Evolutionary conservation across 768 basidiomycete genomes (phyloP), one percentile per base, ranked within the genome.

Genomic region (Roridomyces roridus): DNA sequence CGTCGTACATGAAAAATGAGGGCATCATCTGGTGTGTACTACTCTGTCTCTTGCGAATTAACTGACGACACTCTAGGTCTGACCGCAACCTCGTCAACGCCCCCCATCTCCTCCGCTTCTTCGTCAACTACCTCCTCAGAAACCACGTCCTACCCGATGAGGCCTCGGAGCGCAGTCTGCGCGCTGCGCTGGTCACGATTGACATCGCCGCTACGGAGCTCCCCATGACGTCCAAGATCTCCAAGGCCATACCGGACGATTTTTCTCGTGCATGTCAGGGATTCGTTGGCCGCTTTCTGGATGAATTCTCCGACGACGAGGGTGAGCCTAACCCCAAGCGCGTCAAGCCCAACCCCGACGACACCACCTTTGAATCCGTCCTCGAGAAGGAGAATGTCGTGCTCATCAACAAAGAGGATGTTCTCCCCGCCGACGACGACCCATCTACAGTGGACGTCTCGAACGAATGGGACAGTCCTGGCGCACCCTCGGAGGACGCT

Each of bases 1-100:
- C 88, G 0, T 88, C 88, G 2, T 81, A 84, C 63, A 87, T 85
- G 72, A 76, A 83, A 29, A 80, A 84, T 46, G 82, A 84, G 53
- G 91, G 91, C 25, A 78, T 89, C 44, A 80, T 85, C 49, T 90
- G 85, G 90, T 89, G 53, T n/a, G 78, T 66, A 8, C 42, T 17
- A 31, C 34, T 49, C 44, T 45, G 17, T 3, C n/a, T 15, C 23
- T 6, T 6, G 10, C 14, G 7, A 35, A 45, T 47, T 20, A 0
- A n/a, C n/a, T 31, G 29, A 6, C 29, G 29, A 6, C 14, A 6
- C 29, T 40, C 11, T 51, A 83, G 81, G 77, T 67, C 76, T 0
- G 76, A 77, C 23, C 69, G 62, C 29, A 80, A 82, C 60, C 64
- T 81, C 18, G 63, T 70, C 25, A 74, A 69, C 39, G 70, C 78